Base-by-base conservation (phyloP, 306 rosid species). In the Urtica urens region DNA sequence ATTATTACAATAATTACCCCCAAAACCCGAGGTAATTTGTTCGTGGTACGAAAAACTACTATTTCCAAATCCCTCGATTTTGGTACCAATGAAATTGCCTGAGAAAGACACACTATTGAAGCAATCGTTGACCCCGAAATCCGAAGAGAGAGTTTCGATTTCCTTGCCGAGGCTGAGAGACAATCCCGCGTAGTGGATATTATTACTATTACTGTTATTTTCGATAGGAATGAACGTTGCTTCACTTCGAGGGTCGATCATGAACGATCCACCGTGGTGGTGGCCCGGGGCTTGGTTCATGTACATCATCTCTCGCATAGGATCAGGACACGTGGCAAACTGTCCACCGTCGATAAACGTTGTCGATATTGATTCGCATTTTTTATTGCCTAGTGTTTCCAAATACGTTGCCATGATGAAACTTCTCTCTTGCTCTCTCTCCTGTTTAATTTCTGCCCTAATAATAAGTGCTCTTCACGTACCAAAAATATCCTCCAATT, bases 151-250 rank as follows among this genome's bases (percentile, higher is more conserved):
- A 24, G 76, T 48, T 10, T 63, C 16, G 46, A 75, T 70, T 13
- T 77, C 64, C 28, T 94, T 67, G 23, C 81, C 74, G 17, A 90
- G 87, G 71, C 93, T 90, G 33, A 90, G 95, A 54, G 95, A 81
- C 37, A 90, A 64, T 29, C 90, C 90, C 37, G 78, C 93, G 51
- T 69, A 73, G 50, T 74, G 94, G 10, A 65, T 61, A 24, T 82
- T 46, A 57, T 55, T 69, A 16, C 73, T 49, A 18, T 51, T 10
- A 11, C 64, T 71, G 25, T 73, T 74, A 35, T 67, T 63, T 14
- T 70, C 58, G 8, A 75, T 68, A 35, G 87, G 72, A 38, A 80
- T 69, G 42, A 82, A 80, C 76, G 62, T 74, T 76, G 75, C 59
- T 51, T 80, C 93, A 57, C 66, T 71, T 62, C 78, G 78, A 22